A percentile compares a stretch with the other conserved stretches of the same genome.
Evolutionary conservation across 2,329 filamentous ascomycete genomes (phyloP).

Genomic region (Cryphonectria carpinicola): DNA sequence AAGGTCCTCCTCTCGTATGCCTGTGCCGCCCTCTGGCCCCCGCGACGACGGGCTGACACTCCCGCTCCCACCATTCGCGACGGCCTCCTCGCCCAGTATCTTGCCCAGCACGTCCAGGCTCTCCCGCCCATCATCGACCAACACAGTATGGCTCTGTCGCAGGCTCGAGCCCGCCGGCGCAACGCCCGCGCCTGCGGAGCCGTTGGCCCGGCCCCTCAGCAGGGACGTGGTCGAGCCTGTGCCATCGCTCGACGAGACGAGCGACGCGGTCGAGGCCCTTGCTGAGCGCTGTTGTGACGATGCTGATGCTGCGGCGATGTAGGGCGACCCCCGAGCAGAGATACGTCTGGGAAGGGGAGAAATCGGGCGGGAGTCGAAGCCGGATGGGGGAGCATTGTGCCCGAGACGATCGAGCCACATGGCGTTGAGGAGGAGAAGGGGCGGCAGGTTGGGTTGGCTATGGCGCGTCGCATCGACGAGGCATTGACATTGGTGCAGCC

Average conservation of each 20-base stretch:
- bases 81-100: slow-evolving; percentile 33
- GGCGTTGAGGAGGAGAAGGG: slow-evolving; percentile 12
- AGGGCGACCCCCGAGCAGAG: slow-evolving; percentile 25
- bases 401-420: slow-evolving; percentile 30
- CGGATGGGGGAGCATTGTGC: slow-evolving; percentile 14
- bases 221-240: slow-evolving; percentile 61
- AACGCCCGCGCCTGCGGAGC: slow-evolving; percentile 30
- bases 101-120: slow-evolving; percentile 49
- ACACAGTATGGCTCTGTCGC: slow-evolving; percentile 46
- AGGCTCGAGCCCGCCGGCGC: slow-evolving; percentile 56
- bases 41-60: neutral
- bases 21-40: neutral
- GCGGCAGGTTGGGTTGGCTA: slow-evolving; percentile 8
- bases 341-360: slow-evolving; percentile 27
- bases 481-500: slow-evolving; percentile 1
- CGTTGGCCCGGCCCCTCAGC: slow-evolving; percentile 43
- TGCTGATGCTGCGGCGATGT: slow-evolving; percentile 17
- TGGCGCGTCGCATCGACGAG: slow-evolving; percentile 3
- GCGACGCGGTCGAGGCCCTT: slow-evolving; percentile 67
- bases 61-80: slow-evolving; percentile 2
- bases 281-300: slow-evolving; percentile 36
- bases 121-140: slow-evolving; percentile 52
- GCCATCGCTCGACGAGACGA: slow-evolving; percentile 54
- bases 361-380: slow-evolving; percentile 26
- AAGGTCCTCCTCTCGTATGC: slow-evolving; percentile 56